Base-by-base conservation (phyloP, 2,329 filamentous ascomycete species). In the Sclerotiophoma versabilis region DNA sequence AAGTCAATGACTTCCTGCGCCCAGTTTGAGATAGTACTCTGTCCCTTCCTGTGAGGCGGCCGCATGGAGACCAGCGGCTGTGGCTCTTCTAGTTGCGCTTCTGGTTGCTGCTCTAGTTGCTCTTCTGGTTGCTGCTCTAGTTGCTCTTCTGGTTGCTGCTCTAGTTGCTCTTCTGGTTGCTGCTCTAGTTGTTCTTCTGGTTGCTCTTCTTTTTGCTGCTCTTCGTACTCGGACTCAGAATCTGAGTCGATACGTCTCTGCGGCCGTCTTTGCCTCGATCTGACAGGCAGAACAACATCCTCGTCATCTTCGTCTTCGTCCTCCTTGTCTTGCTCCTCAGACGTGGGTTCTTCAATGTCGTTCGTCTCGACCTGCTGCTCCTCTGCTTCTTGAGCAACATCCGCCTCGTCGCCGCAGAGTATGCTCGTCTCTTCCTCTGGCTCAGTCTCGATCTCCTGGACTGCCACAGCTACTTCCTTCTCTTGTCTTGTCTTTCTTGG, bases 1-100 rank as follows among this genome's bases (percentile, higher is more conserved):
- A 74, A 46, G 20, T 75, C 71, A 32, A 74, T 63, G 12, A 73
- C 68, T 27, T 71, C 66, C 47, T 70, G 65, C 3, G 66, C 65
- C 65, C 68, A 73, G 15, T 66, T 69, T 6, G 65, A 70, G 37
- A 68, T 66, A 2, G 64, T 62, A 44, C 58, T 68, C 30, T 65
- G 57, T 9, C 60, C 70, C 27, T 73, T 71, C 23, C 53, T 52
- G 33, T 64, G 59, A 39, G 64, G 64, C 10, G 65, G 60, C 42
- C 59, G 54, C 58, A 65, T 61, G 2, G 66, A 68, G 3, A 49
- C 54, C n/a, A 65, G 38, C 10, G 62, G 49, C 12, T 62, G 57
- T 9, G 44, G 37, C 10, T 57, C 43, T 25, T 59, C 44, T 15
- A 11, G 39, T 23, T n/a, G 29, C 10, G 34, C 39, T 6, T 54